These are phyloP conservation scores for Zasmidium angulare DNA, from an alignment of 2,329 filamentous ascomycete species.

Conservation along the genomic window DNA sequence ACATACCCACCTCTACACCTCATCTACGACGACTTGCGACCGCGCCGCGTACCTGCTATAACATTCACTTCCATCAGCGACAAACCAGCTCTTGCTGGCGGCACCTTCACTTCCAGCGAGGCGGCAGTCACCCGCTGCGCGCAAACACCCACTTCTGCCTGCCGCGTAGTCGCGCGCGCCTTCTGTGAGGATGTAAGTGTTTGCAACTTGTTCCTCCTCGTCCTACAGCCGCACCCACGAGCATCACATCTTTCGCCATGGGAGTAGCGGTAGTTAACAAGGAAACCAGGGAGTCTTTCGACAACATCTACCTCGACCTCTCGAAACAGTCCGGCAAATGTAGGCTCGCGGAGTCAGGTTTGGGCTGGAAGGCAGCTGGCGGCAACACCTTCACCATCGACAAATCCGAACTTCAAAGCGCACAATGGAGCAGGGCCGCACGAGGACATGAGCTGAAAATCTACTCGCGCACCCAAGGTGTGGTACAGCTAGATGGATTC, in stretches of 20 bases:
- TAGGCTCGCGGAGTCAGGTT: conserved; percentile 87
- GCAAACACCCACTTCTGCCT: not conserved
- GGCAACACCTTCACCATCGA: conserved; percentile 94
- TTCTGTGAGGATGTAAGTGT: not conserved
- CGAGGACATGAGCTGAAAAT: conserved; percentile 95
- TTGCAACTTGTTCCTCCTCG: not conserved
- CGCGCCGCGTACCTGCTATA: not conserved
- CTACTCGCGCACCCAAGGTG: conserved; percentile 75
- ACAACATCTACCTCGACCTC: conserved; percentile 94
- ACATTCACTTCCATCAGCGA: not conserved
- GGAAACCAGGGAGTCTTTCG: conserved; percentile 78
- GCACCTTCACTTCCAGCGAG: not conserved
- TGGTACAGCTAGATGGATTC: conserved; percentile 94
- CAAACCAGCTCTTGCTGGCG: not conserved
- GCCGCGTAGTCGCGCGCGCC: not conserved
- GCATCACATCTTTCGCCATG: not conserved
- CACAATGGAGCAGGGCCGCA: conserved; percentile 92
- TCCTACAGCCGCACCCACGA: not conserved
- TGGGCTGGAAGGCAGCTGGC: conserved; percentile 92
- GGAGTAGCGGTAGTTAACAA: conserved; percentile 1
- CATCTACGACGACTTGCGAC: not conserved
- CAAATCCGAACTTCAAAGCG: conserved; percentile 76
- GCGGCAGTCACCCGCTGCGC: not conserved
- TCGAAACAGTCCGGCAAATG: conserved; percentile 91
- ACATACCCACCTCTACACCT: not conserved